Base-by-base conservation (phyloP, 2,329 filamentous ascomycete species). In the Phoma sp. region DNA sequence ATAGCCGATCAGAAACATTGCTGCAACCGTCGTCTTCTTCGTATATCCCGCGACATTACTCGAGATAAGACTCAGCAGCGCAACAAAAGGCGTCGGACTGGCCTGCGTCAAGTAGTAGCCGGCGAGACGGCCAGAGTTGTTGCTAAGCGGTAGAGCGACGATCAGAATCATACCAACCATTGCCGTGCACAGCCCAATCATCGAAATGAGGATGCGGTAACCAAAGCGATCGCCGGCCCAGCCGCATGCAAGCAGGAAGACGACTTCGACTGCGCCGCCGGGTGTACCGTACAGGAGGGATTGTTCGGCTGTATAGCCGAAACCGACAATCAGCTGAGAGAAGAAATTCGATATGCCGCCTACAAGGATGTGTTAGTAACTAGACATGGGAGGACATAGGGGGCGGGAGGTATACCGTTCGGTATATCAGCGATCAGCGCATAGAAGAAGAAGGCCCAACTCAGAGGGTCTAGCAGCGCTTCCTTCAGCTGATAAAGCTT, bases 31-130 rank as follows among this genome's bases (percentile, higher is more conserved):
- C 0, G 83, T 85, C 71, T 86, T 86, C 72, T 85, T 86, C 8
- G 84, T 86, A 57, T 81, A 82, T 1, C 81, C 82, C 3, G 83
- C 83, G 0, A 85, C 77, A 51, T 90, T 90, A 13, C 83, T 85
- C 1, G 82, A 81, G 50, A 89, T 84, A 32, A 90, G 77, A 24
- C 84, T 85, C 4, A 90, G 73, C 15, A 90, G 73, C 4, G 84
- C 84, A 0, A 89, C 86, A 58, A 89, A 89, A 0, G 84, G 79
- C 0, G 85, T 85, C 0, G 86, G 81, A 10, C 78, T 80, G 1
- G 85, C 82, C 39, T 84, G 81, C 0, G 84, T 88, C 45, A 90
- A 74, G 72, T 89, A 90, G 69, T 88, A 90, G 0, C 85, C 86
- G 2, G 85, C 80, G 10, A 89, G 76, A 0, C 84, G 79, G 10